A percentile compares a stretch with the other conserved stretches of the same genome.
Conservation (phyloP, 495 filamentous ascomycete genomes). For the Penicillium cosmopolitanum region DNA sequence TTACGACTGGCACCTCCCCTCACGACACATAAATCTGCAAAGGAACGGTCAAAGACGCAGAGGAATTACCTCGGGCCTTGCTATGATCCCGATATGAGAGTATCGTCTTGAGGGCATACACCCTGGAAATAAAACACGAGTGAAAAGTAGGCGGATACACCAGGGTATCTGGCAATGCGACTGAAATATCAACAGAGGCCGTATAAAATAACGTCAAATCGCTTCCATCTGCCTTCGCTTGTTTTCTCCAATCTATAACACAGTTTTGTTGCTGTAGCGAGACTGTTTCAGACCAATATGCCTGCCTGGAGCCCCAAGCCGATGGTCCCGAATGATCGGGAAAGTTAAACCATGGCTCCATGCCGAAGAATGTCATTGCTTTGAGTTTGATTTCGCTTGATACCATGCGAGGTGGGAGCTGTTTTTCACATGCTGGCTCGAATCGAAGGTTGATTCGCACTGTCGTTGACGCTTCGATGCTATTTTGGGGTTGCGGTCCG, state of each 20-base stretch:
- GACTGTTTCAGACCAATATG: slow-evolving; percentile 11
- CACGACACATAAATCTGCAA: slow-evolving; percentile 11
- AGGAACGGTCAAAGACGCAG: slow-evolving; percentile 1
- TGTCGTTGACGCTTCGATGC: background rate
- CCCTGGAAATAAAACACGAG: slow-evolving; percentile 19
- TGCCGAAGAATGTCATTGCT: slow-evolving; percentile 16
- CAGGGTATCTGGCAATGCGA: slow-evolving; percentile 1
- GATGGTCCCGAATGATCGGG: slow-evolving; percentile 7
- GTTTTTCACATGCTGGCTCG: background rate
- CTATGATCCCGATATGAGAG: slow-evolving; percentile 7
- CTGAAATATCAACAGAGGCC: background rate
- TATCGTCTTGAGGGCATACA: slow-evolving; percentile 6
- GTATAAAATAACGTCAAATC: background rate
- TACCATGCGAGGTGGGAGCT: background rate
- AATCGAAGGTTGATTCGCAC: slow-evolving; percentile 4
- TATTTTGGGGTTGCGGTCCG: background rate
- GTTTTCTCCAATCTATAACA: slow-evolving; percentile 2
- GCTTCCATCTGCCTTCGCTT: background rate
- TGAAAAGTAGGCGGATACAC: slow-evolving; percentile 15
- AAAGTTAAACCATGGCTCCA: slow-evolving; percentile 11
- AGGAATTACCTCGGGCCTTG: background rate
- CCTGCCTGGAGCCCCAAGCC: slow-evolving; percentile 7
- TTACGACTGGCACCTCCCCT: background rate
- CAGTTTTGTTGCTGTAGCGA: background rate
- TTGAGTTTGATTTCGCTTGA: slow-evolving; percentile 8